A percentile compares a stretch with the other conserved stretches of the same genome.
These are phyloP conservation scores for Thielaviopsis populi DNA, from an alignment of 2,329 filamentous ascomycete species.

Conservation along the genomic window DNA sequence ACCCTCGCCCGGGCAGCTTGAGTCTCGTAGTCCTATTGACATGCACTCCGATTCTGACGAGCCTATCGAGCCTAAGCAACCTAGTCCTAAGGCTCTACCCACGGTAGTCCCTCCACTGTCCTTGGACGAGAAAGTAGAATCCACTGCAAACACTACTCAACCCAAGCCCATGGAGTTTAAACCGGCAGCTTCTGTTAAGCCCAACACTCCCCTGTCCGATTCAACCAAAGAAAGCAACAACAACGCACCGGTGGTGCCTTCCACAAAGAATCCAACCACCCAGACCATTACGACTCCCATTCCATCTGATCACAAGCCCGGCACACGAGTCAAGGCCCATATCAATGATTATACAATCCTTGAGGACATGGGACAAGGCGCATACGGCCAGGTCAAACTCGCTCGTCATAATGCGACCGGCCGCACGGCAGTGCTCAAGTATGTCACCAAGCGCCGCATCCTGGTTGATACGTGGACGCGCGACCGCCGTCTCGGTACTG, in stretches of 20 bases:
- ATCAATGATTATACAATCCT: slow-evolving; percentile 85
- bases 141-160: background rate
- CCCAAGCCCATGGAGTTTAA: background rate
- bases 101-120: slow-evolving; percentile 7
- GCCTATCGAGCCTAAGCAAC: slow-evolving; percentile 22
- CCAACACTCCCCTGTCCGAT: background rate
- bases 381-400: slow-evolving; percentile 94
- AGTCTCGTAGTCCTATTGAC: slow-evolving; percentile 14
- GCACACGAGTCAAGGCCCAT: slow-evolving; percentile 26
- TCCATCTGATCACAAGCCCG: slow-evolving; percentile 46
- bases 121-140: slow-evolving; percentile 6
- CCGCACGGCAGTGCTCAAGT: slow-evolving; percentile 88
- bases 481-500: slow-evolving; percentile 80
- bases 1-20: slow-evolving; percentile 57
- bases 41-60: slow-evolving; percentile 17
- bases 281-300: slow-evolving; percentile 12
- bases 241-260: background rate
- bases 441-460: slow-evolving; percentile 92
- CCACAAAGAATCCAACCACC: background rate
- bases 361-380: slow-evolving; percentile 96
- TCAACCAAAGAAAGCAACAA: background rate
- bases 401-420: slow-evolving; percentile 68
- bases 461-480: slow-evolving; percentile 97
- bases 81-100: slow-evolving; percentile 20
- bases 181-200: background rate